Conservation (phyloP, 257 asterid genomes). For the Nicotiana noctiflora region DNA sequence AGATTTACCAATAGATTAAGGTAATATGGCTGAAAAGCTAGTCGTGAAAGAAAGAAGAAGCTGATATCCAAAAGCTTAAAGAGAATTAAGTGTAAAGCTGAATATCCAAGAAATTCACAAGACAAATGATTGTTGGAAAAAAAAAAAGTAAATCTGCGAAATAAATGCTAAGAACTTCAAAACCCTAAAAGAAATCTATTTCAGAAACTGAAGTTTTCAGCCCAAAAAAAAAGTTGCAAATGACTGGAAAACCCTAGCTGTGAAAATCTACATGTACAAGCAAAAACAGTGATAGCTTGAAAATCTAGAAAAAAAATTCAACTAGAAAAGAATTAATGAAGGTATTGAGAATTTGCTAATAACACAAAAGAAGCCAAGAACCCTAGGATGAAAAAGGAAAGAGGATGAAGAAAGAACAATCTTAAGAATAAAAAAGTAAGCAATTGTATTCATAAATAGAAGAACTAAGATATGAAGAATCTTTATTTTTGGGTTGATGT, state of each 20-base stretch:
- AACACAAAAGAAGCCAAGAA: no score
- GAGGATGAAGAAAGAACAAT: neutral
- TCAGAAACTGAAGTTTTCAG: neutral
- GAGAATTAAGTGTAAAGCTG: no score
- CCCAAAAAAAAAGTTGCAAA: neutral
- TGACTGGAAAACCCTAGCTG: neutral
- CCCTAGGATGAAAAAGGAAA: neutral
- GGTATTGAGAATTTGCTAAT: neutral
- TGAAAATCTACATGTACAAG: neutral
- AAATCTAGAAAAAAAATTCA: neutral
- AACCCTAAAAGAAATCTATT: neutral
- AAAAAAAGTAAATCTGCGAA: neutral
- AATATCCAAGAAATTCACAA: no score
- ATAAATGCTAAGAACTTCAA: neutral
- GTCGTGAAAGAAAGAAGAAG: neutral
- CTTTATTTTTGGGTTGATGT: conserved; percentile 25
- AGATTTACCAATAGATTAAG: neutral
- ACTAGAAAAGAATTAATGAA: neutral
- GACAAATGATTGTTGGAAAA: neutral
- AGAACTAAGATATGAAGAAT: conserved; percentile 18
- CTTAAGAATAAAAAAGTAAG: neutral
- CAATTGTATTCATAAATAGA: conserved; percentile 1
- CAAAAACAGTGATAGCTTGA: neutral
- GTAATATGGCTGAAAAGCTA: neutral
- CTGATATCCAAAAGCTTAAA: neutral